Percentiles rank a stretch among this genome's conserved stretches.
Evolutionary conservation across 352 stramenopile genomes (phyloP).

Genomic region (Globisporangium yorkense): DNA sequence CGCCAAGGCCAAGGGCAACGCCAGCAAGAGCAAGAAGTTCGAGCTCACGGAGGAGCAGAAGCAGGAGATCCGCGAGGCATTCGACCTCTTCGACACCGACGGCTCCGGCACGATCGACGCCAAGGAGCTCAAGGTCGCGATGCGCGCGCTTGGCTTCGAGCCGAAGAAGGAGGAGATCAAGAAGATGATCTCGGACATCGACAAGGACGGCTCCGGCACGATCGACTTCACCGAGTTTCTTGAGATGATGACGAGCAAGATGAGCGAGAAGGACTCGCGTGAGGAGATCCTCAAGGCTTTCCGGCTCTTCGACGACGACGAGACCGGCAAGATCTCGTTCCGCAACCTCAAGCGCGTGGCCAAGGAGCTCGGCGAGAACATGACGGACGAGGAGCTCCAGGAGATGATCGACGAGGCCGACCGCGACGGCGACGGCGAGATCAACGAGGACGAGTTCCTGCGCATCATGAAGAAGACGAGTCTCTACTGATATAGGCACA

Average conservation of each 20-base stretch:
- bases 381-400: constrained; percentile 96
- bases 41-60: constrained; percentile 93
- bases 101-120: constrained; percentile 92
- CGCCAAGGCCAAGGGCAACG: constrained; percentile 61
- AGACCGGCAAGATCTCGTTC: constrained; percentile 96
- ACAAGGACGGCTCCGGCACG: constrained; percentile 92
- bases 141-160: constrained; percentile 95
- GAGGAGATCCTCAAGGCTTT: constrained; percentile 98
- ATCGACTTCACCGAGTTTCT: constrained; percentile 98
- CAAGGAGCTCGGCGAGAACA: constrained; percentile 96
- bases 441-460: constrained; percentile 96
- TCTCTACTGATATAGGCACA: constrained; percentile 36
- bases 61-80: constrained; percentile 93
- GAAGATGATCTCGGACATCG: constrained; percentile 96
- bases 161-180: constrained; percentile 98
- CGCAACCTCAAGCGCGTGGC: constrained; percentile 96
- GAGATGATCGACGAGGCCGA: constrained; percentile 98
- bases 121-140: constrained; percentile 95
- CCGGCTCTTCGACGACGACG: constrained; percentile 96
- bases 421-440: constrained; percentile 93
- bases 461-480: constrained; percentile 97
- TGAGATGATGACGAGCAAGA: constrained; percentile 97
- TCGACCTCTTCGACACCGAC: constrained; percentile 97
- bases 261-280: constrained; percentile 94
- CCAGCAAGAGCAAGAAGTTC: constrained; percentile 79